Percentiles rank a stretch among this genome's conserved stretches.
Evolutionary conservation across 768 basidiomycete genomes (phyloP).

Genomic region (Auricularia heimuer): DNA sequence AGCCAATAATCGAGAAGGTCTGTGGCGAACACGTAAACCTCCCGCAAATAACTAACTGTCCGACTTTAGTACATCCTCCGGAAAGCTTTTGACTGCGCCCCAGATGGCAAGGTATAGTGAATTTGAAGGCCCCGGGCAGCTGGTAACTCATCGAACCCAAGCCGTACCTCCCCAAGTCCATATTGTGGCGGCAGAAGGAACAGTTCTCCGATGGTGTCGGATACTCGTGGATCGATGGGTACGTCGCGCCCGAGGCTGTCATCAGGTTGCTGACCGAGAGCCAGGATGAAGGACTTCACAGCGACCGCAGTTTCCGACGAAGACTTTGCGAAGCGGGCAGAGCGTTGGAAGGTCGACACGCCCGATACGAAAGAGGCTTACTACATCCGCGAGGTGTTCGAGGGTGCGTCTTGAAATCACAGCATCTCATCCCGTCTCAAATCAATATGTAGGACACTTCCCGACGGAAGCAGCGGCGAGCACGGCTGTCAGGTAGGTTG

Average conservation of each 20-base stretch:
- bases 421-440: constrained; percentile 3
- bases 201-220: constrained; percentile 99
- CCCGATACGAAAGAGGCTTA: constrained; percentile 98
- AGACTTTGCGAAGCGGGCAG: constrained; percentile 55
- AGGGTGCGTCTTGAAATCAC: constrained; percentile 35
- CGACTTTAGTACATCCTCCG: constrained; percentile 73
- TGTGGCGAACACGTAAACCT: background rate
- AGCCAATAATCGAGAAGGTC: constrained; percentile 94
- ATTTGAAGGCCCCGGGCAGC: constrained; percentile 4
- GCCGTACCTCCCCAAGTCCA: constrained; percentile 89
- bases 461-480: constrained; percentile 74
- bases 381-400: constrained; percentile 84
- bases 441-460: constrained; percentile 51
- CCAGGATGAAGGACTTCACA: constrained; percentile 85
- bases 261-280: background rate
- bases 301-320: constrained; percentile 70
- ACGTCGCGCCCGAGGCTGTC: constrained; percentile 13
- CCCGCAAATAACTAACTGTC: constrained; percentile 9
- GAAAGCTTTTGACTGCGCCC: constrained; percentile 86
- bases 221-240: constrained; percentile 99
- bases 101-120: constrained; percentile 54
- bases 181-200: constrained; percentile 98
- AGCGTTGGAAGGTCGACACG: constrained; percentile 69
- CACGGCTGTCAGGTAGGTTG: constrained; percentile 77
- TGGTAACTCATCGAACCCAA: constrained; percentile 18